phyloP scores from a whole-genome alignment of 129 eudicot species.

The Flaveria ramosissima region DNA sequence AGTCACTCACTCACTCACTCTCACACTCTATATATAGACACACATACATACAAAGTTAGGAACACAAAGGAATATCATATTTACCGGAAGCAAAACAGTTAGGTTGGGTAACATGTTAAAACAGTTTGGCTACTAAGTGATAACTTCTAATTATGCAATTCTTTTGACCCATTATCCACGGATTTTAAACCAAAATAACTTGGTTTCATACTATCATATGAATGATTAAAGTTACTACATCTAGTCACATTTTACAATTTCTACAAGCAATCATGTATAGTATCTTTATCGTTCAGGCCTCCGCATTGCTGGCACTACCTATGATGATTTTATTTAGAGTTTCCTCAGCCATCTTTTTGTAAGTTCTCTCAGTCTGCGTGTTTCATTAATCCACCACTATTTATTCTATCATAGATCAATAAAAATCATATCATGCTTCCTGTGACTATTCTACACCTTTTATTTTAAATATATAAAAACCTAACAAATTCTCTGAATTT shows the following conservation, averaged over 20 bases:
- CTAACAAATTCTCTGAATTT: constrained; percentile 4
- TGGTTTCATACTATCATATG: background rate
- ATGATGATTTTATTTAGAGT: constrained; percentile 52
- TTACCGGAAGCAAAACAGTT: background rate
- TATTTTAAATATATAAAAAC: background rate
- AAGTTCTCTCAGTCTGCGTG: constrained; percentile 35
- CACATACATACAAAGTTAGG: background rate
- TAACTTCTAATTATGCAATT: background rate
- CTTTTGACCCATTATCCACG: constrained; percentile 15
- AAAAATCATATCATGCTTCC: constrained; percentile 3
- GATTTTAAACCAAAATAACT: background rate
- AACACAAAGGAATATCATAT: background rate
- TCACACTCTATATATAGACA: background rate
- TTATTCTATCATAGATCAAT: background rate
- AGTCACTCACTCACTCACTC: background rate
- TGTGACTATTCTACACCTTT: background rate
- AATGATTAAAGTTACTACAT: background rate
- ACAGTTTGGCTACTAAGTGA: background rate
- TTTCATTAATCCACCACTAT: constrained; percentile 6
- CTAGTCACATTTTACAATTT: background rate
- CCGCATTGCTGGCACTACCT: constrained; percentile 77
- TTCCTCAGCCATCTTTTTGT: constrained; percentile 62
- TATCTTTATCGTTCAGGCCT: constrained; percentile 54
- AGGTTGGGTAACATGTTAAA: background rate
- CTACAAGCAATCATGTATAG: background rate